A percentile compares a stretch with the other conserved stretches of the same genome.
Conservation (phyloP, 148 eudicot species). For the Amaranthus palmeri region DNA sequence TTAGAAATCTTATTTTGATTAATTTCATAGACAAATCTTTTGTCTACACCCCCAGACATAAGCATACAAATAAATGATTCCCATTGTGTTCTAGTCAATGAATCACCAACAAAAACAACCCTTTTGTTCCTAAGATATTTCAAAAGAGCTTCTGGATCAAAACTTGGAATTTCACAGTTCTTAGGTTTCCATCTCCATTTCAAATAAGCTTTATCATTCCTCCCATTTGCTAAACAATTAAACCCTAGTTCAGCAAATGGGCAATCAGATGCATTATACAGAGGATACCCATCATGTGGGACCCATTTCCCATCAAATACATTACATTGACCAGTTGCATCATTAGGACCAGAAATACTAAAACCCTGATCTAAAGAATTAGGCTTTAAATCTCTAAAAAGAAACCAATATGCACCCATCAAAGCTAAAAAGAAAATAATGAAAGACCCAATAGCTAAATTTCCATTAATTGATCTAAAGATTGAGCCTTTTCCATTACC, state of each 20-base stretch:
- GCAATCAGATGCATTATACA: slow-evolving; percentile 80
- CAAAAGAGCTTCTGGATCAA: slow-evolving; percentile 42
- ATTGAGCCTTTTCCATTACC: slow-evolving; percentile 32
- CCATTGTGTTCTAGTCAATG: slow-evolving; percentile 93
- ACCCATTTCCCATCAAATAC: slow-evolving; percentile 87
- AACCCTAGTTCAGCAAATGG: slow-evolving; percentile 81
- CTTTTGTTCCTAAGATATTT: slow-evolving; percentile 62
- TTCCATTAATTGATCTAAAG: slow-evolving; percentile 34
- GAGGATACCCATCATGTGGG: slow-evolving; percentile 57
- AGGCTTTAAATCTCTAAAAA: slow-evolving; percentile 30
- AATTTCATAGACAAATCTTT: slow-evolving; percentile 66
- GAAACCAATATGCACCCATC: slow-evolving; percentile 39
- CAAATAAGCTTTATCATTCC: slow-evolving; percentile 55
- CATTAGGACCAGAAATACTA: slow-evolving; percentile 20
- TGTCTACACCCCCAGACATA: slow-evolving; percentile 80
- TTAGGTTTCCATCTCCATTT: slow-evolving; percentile 94
- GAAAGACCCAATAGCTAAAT: slow-evolving; percentile 35
- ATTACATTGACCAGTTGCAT: slow-evolving; percentile 43
- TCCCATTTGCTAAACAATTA: slow-evolving; percentile 77
- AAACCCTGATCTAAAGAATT: slow-evolving; percentile 23
- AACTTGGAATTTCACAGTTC: slow-evolving; percentile 60
- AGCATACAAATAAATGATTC: slow-evolving; percentile 93
- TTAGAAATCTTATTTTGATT: slow-evolving; percentile 71
- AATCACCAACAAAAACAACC: slow-evolving; percentile 91
- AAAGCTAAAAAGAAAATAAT: slow-evolving; percentile 40